phyloP scores from a whole-genome alignment of 2,329 filamentous ascomycete genomes.

The Endocalyx cinctus region DNA sequence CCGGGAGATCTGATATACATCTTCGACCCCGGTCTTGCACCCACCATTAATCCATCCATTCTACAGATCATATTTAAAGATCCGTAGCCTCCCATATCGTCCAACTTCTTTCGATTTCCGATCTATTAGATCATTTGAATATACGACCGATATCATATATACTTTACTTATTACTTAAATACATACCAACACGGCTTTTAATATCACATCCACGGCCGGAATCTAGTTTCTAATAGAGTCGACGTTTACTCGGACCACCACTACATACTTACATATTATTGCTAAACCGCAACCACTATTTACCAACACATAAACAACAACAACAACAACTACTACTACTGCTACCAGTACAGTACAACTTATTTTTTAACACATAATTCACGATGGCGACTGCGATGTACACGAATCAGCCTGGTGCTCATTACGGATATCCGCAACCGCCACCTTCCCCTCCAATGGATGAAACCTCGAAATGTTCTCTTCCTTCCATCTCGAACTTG shows the following conservation, averaged over 20 bases:
- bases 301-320: constrained; percentile 13
- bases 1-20: constrained; percentile 46
- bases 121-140: neutral
- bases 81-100: constrained; percentile 33
- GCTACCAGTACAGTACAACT: constrained; percentile 13
- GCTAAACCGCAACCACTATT: constrained; percentile 6
- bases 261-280: too few relatives aligned
- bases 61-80: constrained; percentile 40
- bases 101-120: constrained; percentile 7
- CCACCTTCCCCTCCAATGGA: constrained; percentile 74
- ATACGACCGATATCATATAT: neutral
- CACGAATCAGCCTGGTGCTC: constrained; percentile 39
- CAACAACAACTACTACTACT: constrained; percentile 12
- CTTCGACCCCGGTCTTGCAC: constrained; percentile 34
- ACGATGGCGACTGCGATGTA: constrained; percentile 45
- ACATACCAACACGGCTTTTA: neutral
- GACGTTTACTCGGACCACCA: too few relatives aligned
- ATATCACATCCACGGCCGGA: neutral
- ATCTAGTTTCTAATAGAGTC: constrained; percentile 8
- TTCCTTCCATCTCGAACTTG: constrained; percentile 91
- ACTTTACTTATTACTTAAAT: too few relatives aligned
- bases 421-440: constrained; percentile 56
- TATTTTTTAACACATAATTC: constrained; percentile 24
- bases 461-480: constrained; percentile 70
- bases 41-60: constrained; percentile 34